Evolutionary conservation across 169 alveolate genomes (phyloP).

Genomic region (Plasmodium adleri): DNA sequence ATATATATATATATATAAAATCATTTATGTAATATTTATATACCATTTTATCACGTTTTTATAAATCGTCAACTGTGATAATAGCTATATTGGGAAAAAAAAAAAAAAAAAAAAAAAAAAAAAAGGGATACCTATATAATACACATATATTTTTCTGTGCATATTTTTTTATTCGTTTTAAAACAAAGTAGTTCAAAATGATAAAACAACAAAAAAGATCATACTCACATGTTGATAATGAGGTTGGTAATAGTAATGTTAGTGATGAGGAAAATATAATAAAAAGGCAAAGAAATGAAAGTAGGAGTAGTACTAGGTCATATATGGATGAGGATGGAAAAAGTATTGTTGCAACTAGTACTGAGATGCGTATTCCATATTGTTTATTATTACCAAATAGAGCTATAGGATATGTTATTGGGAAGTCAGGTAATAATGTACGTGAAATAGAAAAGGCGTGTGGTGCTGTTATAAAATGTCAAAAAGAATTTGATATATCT

Average conservation of each 20-base stretch:
- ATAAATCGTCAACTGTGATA: too few relatives aligned
- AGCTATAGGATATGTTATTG: conserved; percentile 68
- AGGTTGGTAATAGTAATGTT: conserved; percentile 22
- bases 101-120: not conserved
- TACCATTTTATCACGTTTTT: too few relatives aligned
- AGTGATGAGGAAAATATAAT: conserved; percentile 37
- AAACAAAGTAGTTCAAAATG: conserved; percentile 23
- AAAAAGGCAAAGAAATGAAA: conserved; percentile 57
- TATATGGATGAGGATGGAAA: conserved; percentile 36
- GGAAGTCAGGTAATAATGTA: conserved; percentile 69
- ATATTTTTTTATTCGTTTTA: not conserved
- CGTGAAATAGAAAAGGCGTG: conserved; percentile 75
- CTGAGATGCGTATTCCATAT: conserved; percentile 67
- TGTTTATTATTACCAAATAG: conserved; percentile 66
- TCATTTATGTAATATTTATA: too few relatives aligned
- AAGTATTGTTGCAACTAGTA: conserved; percentile 3
- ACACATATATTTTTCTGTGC: not conserved
- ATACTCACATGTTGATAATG: conserved; percentile 26
- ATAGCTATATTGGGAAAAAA: too few relatives aligned
- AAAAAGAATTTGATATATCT: conserved; percentile 66
- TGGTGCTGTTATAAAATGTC: conserved; percentile 68
- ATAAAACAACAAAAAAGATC: conserved; percentile 69
- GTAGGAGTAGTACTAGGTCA: conserved; percentile 56
- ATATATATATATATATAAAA: too few relatives aligned
- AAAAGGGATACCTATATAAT: not conserved